These are phyloP conservation scores for Inga leiocalycina DNA, from an alignment of 306 rosid species.

Conservation along the genomic window DNA sequence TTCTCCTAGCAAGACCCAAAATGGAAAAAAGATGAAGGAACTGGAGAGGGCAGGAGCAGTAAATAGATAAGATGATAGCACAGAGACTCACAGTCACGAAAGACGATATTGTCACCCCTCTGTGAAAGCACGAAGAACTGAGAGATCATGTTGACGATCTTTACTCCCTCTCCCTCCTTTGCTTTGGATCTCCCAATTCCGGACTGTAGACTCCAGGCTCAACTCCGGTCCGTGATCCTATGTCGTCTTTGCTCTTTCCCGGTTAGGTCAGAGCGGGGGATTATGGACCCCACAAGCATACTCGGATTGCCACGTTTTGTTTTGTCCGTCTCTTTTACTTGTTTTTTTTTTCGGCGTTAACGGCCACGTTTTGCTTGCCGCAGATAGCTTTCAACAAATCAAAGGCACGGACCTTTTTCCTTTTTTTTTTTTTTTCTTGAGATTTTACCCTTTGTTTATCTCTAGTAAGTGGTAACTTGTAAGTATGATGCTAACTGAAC, in stretches of 20 bases:
- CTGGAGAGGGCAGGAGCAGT: background rate
- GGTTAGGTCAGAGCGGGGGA: background rate
- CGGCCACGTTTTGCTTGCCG: background rate
- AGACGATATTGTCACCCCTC: slow-evolving; percentile 93
- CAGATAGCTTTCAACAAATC: background rate
- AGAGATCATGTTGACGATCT: slow-evolving; percentile 58
- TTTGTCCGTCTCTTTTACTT: background rate
- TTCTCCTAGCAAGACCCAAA: background rate
- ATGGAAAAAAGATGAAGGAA: background rate
- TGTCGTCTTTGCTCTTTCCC: background rate
- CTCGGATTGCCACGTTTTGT: slow-evolving; percentile 32
- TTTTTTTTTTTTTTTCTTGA: no score
- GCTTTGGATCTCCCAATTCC: background rate
- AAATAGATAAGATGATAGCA: background rate
- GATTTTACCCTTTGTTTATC: no score
- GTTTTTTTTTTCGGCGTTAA: background rate
- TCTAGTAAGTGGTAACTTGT: no score
- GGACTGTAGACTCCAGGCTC: background rate
- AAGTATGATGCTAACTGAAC: no score
- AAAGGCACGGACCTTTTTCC: background rate
- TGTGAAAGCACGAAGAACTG: slow-evolving; percentile 95
- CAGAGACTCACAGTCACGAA: slow-evolving; percentile 73
- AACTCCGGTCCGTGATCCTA: background rate
- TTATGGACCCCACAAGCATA: slow-evolving; percentile 29
- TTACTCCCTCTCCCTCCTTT: background rate